A percentile compares a stretch with the other conserved stretches of the same genome.
Evolutionary conservation across 768 basidiomycete genomes (phyloP).

Genomic region (Auricularia sp.): DNA sequence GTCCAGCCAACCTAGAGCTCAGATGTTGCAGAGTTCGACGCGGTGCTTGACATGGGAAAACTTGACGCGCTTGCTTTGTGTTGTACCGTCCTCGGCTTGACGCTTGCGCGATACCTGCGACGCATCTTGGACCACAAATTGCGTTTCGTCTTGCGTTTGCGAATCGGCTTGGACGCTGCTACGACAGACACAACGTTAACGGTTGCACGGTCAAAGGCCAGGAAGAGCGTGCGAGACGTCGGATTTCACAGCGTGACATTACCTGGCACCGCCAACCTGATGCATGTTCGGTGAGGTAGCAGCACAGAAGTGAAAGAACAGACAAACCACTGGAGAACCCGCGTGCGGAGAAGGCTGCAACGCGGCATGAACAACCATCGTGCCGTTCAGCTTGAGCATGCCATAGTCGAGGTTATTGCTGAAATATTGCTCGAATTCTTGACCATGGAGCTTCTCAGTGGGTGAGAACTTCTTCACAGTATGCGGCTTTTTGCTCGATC

Average conservation of each 20-base stretch:
- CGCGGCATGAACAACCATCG: background rate
- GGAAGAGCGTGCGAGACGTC: too few species aligned
- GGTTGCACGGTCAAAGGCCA: too few species aligned
- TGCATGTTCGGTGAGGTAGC: too few species aligned
- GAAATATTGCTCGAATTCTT: background rate
- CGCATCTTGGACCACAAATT: background rate
- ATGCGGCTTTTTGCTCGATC: background rate
- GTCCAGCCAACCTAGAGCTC: background rate
- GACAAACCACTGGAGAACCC: too few species aligned
- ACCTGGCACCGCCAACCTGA: too few species aligned
- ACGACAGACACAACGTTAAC: too few species aligned
- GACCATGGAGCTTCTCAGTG: background rate
- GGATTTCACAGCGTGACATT: too few species aligned
- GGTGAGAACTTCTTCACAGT: background rate
- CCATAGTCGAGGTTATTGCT: background rate
- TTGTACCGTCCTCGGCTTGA: background rate
- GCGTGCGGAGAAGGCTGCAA: too few species aligned
- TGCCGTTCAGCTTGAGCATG: background rate
- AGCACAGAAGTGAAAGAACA: too few species aligned
- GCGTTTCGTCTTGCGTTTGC: background rate
- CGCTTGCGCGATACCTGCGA: background rate
- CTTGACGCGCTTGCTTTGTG: background rate
- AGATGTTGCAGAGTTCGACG: background rate
- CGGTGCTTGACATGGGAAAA: background rate
- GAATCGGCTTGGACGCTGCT: background rate